Conservation (phyloP, 352 stramenopile genomes). For the Globisporangium iwayamae region DNA sequence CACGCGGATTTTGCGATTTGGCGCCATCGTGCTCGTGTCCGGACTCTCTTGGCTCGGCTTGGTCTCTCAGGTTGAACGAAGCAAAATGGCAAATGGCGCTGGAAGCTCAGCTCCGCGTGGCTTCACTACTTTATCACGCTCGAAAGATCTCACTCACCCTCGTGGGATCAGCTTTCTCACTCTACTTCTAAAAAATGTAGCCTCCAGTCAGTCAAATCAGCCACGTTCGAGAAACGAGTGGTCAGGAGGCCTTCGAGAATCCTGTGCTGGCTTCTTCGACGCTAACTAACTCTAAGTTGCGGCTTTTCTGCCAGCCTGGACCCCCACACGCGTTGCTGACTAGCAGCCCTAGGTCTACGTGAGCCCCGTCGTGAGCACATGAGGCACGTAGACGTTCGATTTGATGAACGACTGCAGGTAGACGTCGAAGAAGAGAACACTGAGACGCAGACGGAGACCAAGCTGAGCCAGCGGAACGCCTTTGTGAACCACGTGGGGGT, state of each 20-base stretch:
- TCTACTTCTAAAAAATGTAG: too few species aligned
- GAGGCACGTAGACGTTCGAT: background rate
- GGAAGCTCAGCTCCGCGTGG: too few species aligned
- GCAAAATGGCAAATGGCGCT: background rate
- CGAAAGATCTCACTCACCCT: too few species aligned
- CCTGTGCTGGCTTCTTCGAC: too few species aligned
- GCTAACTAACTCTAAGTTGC: too few species aligned
- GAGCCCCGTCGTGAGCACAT: background rate
- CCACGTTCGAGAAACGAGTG: too few species aligned
- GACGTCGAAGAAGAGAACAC: background rate
- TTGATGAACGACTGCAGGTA: background rate
- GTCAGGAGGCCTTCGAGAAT: too few species aligned
- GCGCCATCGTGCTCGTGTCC: background rate
- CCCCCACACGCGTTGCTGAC: too few species aligned
- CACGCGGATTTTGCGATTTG: slow-evolving; percentile 39
- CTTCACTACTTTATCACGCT: too few species aligned
- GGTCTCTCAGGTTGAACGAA: background rate
- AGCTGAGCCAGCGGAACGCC: background rate
- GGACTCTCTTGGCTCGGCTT: background rate
- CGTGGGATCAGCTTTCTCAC: too few species aligned
- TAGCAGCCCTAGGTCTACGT: background rate
- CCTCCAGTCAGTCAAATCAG: too few species aligned
- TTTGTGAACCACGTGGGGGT: background rate
- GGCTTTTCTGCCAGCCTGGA: too few species aligned
- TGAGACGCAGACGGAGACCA: background rate